phyloP scores from a whole-genome alignment of 2,329 filamentous ascomycete species.

The Monilinia laxa region DNA sequence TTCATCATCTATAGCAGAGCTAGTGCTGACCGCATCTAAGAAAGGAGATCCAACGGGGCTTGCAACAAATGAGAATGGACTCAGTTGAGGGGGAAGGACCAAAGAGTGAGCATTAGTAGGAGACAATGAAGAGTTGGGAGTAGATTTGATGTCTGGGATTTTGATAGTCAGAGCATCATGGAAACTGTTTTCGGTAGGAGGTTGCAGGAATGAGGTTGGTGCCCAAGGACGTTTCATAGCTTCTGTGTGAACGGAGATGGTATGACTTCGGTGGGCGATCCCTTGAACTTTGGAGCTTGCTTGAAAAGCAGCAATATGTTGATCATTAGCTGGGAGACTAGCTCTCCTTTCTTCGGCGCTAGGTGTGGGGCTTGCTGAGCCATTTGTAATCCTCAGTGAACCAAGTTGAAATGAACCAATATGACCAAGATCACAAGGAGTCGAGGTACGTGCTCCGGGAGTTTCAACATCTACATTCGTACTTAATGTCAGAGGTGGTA shows the following conservation, averaged over 20 bases:
- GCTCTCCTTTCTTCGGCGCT: constrained; percentile 41
- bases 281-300: constrained; percentile 24
- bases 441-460: constrained; percentile 39
- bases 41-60: constrained; percentile 39
- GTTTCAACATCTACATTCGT: constrained; percentile 17
- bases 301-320: constrained; percentile 6
- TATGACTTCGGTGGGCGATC: constrained; percentile 32
- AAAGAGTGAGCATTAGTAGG: constrained; percentile 27
- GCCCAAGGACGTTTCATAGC: constrained; percentile 30
- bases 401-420: constrained; percentile 63
- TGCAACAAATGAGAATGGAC: constrained; percentile 42
- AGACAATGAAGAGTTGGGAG: constrained; percentile 5
- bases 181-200: constrained; percentile 2
- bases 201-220: background rate
- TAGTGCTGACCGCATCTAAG: constrained; percentile 50
- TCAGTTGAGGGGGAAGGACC: constrained; percentile 35
- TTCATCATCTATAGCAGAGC: constrained; percentile 49
- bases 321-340: constrained; percentile 12
- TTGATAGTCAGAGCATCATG: constrained; percentile 21
- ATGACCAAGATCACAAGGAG: constrained; percentile 55
- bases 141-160: constrained; percentile 9
- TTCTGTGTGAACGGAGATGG: constrained; percentile 29
- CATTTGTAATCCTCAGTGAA: constrained; percentile 62
- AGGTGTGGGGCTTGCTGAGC: constrained; percentile 51
- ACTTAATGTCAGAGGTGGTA: constrained; percentile 16